Base-by-base conservation (phyloP, 1,284 basidiomycete species). In the Thelephora terrestris region DNA sequence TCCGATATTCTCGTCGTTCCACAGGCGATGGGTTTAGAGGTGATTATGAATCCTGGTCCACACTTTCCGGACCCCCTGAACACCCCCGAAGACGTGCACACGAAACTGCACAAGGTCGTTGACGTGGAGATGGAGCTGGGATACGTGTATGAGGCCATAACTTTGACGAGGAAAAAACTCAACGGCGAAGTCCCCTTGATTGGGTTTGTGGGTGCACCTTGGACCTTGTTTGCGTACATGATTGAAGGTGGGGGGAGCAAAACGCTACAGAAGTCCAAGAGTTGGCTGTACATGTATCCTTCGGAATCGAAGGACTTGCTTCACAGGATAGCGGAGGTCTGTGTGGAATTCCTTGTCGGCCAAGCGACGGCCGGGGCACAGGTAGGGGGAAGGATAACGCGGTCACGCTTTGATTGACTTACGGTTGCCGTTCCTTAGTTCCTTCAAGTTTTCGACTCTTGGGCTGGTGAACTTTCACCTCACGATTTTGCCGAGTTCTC, bases 201-300 rank as follows among this genome's bases (percentile, higher is more conserved):
- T 58, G 93, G 93, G 4, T 98, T 98, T 69, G 90, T 82, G 59
- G 93, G 94, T 45, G 91, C 91, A 1, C 94, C 93, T 1, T 97
- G 94, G 94, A 97, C 94, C 17, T 75, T 97, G 47, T 93, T 98
- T 71, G 81, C 85, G 38, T 97, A 97, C 67, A 98, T 97, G 94
- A 79, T 94, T 57, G 93, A 96, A 64, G 94, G 93, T 14, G 93
- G 92, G 5, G 85, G 86, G 14, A 87, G 78, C 64, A 92, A 91
- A 70, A 89, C 87, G 18, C 79, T 90, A 57, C 83, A 90, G 55
- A 91, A 91, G 65, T 78, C 81, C 25, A 97, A 98, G 70, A 79
- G 81, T 2, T 98, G 94, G 93, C 64, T 95, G 14, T 96, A 90
- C 73, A 85, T 83, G 61, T 80, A 90, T 59, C 91, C 93, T 1